These are phyloP conservation scores for Adenanthera pavonina DNA, from an alignment of 306 rosid genomes.

Conservation along the genomic window DNA sequence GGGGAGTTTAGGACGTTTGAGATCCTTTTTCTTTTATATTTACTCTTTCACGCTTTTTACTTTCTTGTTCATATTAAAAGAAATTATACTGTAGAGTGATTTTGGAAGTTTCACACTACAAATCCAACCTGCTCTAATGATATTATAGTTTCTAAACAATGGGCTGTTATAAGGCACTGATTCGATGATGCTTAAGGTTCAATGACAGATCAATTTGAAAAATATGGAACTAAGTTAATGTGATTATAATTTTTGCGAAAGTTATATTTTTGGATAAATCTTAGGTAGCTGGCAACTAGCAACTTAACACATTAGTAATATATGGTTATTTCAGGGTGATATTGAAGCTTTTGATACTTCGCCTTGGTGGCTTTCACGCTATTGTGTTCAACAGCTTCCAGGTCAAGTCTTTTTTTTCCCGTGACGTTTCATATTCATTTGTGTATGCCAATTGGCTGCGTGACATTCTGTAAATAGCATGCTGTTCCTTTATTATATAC, in stretches of 20 bases:
- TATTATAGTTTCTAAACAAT: background rate
- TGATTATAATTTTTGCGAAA: slow-evolving; percentile 1
- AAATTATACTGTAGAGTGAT: background rate
- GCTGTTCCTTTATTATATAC: slow-evolving; percentile 51
- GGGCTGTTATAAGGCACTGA: background rate
- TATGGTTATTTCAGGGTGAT: slow-evolving; percentile 51
- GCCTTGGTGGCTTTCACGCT: slow-evolving; percentile 47
- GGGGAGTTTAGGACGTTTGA: background rate
- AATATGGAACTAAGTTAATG: slow-evolving; percentile 17
- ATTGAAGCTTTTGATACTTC: slow-evolving; percentile 50
- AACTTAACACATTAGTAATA: background rate
- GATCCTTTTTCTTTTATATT: background rate
- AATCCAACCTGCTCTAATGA: background rate
- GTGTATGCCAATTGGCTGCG: slow-evolving; percentile 60
- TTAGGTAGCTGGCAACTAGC: slow-evolving; percentile 14
- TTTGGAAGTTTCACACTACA: background rate
- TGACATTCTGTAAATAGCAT: slow-evolving; percentile 70
- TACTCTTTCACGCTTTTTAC: background rate
- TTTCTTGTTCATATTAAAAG: background rate
- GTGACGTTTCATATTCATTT: slow-evolving; percentile 45
- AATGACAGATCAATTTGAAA: slow-evolving; percentile 23
- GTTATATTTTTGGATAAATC: slow-evolving; percentile 12
- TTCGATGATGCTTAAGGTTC: slow-evolving; percentile 13
- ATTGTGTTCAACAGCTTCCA: slow-evolving; percentile 28
- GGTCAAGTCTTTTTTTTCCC: slow-evolving; percentile 43